Evolutionary conservation across 208 protist species (phyloP).

Genomic region (Crithidia expoeki): DNA sequence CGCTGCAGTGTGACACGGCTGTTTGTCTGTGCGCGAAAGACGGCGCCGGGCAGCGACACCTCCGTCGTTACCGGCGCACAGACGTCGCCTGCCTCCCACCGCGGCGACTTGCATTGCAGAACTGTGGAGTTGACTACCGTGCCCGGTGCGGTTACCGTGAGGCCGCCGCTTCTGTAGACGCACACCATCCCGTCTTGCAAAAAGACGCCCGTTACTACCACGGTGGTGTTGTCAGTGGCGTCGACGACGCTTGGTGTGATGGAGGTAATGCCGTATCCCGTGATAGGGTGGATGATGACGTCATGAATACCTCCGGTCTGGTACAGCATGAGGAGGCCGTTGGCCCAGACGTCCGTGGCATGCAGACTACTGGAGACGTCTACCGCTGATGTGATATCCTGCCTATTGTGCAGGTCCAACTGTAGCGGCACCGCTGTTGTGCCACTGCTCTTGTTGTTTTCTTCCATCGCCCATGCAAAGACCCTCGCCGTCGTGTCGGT

Average conservation of each 20-base stretch:
- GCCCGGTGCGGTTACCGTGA: neutral
- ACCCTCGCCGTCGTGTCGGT: neutral
- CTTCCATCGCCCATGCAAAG: neutral
- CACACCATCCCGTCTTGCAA: conserved; percentile 19
- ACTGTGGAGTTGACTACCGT: conserved; percentile 14
- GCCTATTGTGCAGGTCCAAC: conserved; percentile 7
- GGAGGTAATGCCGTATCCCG: conserved; percentile 29
- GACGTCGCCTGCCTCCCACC: neutral
- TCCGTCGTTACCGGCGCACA: conserved; percentile 6
- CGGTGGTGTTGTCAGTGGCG: conserved; percentile 14
- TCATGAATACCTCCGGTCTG: neutral
- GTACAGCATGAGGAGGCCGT: conserved; percentile 22
- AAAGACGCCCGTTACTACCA: conserved; percentile 37
- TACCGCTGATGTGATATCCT: neutral
- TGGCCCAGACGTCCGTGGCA: conserved; percentile 10
- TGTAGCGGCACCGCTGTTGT: neutral
- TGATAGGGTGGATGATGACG: conserved; percentile 13
- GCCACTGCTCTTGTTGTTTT: neutral
- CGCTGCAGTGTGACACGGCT: conserved; percentile 14
- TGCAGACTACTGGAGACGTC: neutral
- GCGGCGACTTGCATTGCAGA: conserved; percentile 15
- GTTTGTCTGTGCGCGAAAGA: neutral
- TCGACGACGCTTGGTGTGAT: conserved; percentile 29
- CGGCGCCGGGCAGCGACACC: neutral
- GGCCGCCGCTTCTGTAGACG: neutral